Conservation (phyloP, 2,329 filamentous ascomycete genomes). For the Xylariaceae sp. region DNA sequence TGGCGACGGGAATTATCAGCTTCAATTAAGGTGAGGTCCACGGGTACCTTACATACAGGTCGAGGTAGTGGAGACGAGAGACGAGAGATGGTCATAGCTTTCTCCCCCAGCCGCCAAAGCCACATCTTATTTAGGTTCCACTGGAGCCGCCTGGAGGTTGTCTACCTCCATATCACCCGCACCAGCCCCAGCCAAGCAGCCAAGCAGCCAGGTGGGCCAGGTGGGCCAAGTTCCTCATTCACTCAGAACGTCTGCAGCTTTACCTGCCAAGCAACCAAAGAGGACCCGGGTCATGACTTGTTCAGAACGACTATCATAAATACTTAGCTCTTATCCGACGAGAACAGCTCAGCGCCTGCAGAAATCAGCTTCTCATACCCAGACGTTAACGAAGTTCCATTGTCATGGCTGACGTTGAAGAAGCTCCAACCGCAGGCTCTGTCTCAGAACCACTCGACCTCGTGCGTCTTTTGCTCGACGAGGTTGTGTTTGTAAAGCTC, state of each 20-base stretch:
- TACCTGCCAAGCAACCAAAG: not conserved
- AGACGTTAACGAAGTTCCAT: too few species aligned
- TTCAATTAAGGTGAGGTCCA: too few species aligned
- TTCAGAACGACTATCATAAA: conserved; percentile 2
- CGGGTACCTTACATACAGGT: too few species aligned
- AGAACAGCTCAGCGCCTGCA: not conserved
- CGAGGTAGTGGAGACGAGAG: too few species aligned
- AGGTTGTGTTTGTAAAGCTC: conserved; percentile 96
- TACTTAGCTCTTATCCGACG: not conserved
- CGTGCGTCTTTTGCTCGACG: conserved; percentile 91
- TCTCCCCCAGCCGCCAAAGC: not conserved
- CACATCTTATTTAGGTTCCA: too few species aligned
- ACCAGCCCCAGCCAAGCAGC: conserved; percentile 2
- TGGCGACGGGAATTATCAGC: not conserved
- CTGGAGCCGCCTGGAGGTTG: too few species aligned
- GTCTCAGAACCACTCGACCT: conserved; percentile 94
- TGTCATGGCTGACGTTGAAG: conserved; percentile 91
- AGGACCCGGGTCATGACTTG: conserved; percentile 2
- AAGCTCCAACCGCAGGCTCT: conserved; percentile 73
- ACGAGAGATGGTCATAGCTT: conserved; percentile 14
- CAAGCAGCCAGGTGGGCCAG: too few species aligned
- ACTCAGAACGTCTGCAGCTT: too few species aligned
- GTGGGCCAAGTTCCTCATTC: not conserved
- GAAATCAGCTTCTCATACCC: not conserved
- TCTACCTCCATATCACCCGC: too few species aligned